Evolutionary conservation across 352 stramenopile genomes (phyloP), one percentile per base, ranked within the genome.

Genomic region (Phytophthora fragariaefolia): DNA sequence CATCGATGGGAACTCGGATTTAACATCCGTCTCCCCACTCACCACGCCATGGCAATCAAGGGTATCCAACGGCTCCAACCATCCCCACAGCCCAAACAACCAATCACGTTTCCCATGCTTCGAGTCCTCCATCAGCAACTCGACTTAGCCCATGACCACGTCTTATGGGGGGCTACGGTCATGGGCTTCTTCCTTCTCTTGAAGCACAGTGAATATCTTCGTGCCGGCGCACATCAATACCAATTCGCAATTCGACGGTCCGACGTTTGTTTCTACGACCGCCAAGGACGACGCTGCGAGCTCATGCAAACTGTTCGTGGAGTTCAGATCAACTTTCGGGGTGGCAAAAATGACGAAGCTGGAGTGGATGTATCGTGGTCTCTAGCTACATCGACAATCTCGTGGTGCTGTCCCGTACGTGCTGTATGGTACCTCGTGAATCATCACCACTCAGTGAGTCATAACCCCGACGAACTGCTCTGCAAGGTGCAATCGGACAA

Each of bases 161-260:
- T 75, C 58, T 42, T 77, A 40, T 77, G 60, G 65, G 70, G 69
- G 74, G 60, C 45, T 71, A 42, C 59, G 58, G 52, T 71, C 61
- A 54, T 72, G 53, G 54, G 60, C 36, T 72, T 65, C 57, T 73
- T 64, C 42, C 61, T 69, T 63, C 23, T 69, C 0, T 15, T 67
- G 4, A 54, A 63, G 30, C 30, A 58, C 13, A 27, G 20, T 5
- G 69, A 76, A 15, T 73, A 65, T 50, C 34, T 76, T 0, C 7
- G 6, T 0, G 40, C 58, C 1, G 26, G 10, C 30, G 46, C 58
- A 6, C 17, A 51, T 4, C 40, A 65, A 12, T 72, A 80, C 52
- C 57, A 68, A 2, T 62, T 36, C 20, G 47, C 59, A 1, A 66
- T 71, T n/a, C 58, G 57, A 10, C 18, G 23, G 0, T 34, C 43